These are phyloP conservation scores for Gynostemma pentaphyllum DNA, from an alignment of 306 rosid species.

Conservation along the genomic window DNA sequence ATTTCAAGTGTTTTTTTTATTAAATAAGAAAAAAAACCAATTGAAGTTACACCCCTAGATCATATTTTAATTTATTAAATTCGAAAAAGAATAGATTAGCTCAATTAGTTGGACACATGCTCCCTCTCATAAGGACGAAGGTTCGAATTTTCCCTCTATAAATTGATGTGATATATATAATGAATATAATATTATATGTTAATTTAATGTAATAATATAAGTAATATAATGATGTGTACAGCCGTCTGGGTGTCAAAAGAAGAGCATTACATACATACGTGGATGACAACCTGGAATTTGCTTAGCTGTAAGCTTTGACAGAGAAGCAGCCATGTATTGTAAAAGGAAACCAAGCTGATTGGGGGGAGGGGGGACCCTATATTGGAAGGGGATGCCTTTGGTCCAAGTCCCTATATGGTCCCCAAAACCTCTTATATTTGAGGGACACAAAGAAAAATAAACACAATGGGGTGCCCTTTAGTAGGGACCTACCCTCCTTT, in stretches of 20 bases:
- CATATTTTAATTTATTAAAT: no score
- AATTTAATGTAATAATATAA: no score
- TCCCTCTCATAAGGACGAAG: no score
- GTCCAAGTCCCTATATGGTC: conserved; percentile 3
- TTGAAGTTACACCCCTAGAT: no score
- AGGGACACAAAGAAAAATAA: not conserved
- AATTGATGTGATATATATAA: no score
- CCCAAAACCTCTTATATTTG: not conserved
- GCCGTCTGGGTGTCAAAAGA: not conserved
- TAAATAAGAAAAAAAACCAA: no score
- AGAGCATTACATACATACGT: not conserved
- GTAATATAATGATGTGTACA: no score
- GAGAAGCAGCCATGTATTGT: not conserved
- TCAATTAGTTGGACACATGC: no score
- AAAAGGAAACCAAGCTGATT: not conserved
- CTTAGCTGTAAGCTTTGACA: conserved; percentile 10
- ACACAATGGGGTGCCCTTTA: not conserved
- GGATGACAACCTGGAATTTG: conserved; percentile 10
- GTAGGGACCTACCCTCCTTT: not conserved
- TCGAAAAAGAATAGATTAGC: no score
- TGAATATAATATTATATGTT: no score
- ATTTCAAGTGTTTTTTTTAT: no score
- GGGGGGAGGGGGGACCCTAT: not conserved
- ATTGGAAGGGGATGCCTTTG: not conserved
- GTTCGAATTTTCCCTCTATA: no score